Percentiles rank a stretch among this genome's conserved stretches.
Conservation (phyloP, 495 filamentous ascomycete genomes). For the Neurospora tetraspora region DNA sequence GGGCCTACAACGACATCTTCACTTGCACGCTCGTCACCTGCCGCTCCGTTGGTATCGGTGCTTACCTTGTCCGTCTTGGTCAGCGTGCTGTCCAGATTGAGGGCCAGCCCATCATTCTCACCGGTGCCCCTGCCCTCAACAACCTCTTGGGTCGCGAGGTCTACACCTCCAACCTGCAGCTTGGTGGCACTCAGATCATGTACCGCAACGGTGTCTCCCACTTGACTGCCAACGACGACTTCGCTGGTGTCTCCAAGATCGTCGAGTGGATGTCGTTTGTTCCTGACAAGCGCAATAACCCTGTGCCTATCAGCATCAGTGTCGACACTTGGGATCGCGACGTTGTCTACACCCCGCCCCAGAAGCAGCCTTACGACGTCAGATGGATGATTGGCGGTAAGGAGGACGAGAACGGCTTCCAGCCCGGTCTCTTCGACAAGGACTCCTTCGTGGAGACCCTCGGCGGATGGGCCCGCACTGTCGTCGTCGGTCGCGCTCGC, state of each 20-base stretch:
- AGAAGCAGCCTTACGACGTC: constrained; percentile 86
- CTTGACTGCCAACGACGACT: constrained; percentile 96
- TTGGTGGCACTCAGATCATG: constrained; percentile 99
- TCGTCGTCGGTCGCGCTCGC: constrained; percentile 92
- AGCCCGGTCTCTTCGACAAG: constrained; percentile 87
- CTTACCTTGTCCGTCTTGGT: constrained; percentile 93
- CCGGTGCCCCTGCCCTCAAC: constrained; percentile 94
- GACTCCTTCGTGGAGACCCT: constrained; percentile 95
- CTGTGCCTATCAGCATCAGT: constrained; percentile 75
- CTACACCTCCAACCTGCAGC: constrained; percentile 96
- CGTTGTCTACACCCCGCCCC: constrained; percentile 71
- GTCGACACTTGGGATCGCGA: constrained; percentile 92
- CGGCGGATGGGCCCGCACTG: constrained; percentile 92
- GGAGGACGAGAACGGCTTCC: constrained; percentile 67
- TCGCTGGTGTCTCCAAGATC: constrained; percentile 95
- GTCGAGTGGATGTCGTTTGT: constrained; percentile 96
- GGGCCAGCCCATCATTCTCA: constrained; percentile 97
- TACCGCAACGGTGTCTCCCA: constrained; percentile 99
- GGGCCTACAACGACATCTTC: constrained; percentile 98
- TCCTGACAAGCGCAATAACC: constrained; percentile 83
- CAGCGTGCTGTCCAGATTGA: constrained; percentile 98
- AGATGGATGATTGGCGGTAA: constrained; percentile 89
- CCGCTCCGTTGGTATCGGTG: constrained; percentile 94
- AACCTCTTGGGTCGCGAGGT: constrained; percentile 96
- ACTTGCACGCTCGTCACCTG: constrained; percentile 97